Evolutionary conservation across 2,329 filamentous ascomycete species (phyloP).

Genomic region (Tolypocladium ovalisporum): DNA sequence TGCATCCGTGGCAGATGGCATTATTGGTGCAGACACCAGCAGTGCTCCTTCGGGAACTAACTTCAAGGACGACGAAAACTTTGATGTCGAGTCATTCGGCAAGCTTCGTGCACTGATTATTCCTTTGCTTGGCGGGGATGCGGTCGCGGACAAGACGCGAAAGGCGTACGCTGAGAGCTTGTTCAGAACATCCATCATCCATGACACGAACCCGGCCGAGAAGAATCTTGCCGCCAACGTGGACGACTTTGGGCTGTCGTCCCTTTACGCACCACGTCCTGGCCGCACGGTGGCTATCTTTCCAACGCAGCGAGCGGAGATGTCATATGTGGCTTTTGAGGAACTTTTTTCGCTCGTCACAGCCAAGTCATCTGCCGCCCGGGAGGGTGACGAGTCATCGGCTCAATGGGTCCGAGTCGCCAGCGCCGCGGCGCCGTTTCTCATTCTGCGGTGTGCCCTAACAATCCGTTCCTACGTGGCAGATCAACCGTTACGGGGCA

Average conservation of each 20-base stretch:
- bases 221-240: constrained; percentile 38
- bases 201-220: constrained; percentile 47
- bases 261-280: constrained; percentile 51
- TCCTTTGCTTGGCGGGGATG: constrained; percentile 55
- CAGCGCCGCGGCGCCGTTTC: constrained; percentile 63
- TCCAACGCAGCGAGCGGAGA: constrained; percentile 54
- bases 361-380: neutral
- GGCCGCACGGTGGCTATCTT: constrained; percentile 62
- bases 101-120: constrained; percentile 62
- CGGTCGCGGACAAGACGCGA: constrained; percentile 56
- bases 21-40: constrained; percentile 53
- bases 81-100: constrained; percentile 68
- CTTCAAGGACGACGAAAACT: constrained; percentile 60
- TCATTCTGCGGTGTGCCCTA: constrained; percentile 72
- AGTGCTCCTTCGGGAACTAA: constrained; percentile 31
- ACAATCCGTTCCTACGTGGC: constrained; percentile 77
- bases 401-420: constrained; percentile 51
- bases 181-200: constrained; percentile 74
- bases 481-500: constrained; percentile 80
- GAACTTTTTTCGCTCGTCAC: constrained; percentile 52
- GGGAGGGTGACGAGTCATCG: constrained; percentile 8
- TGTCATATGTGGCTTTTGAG: constrained; percentile 72
- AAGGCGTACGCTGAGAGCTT: constrained; percentile 63
- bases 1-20: constrained; percentile 54
- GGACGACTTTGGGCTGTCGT: constrained; percentile 38